A percentile compares a stretch with the other conserved stretches of the same genome.
Evolutionary conservation across 1,139 yeast species (phyloP).

Genomic region (Arxiozyma bovina): DNA sequence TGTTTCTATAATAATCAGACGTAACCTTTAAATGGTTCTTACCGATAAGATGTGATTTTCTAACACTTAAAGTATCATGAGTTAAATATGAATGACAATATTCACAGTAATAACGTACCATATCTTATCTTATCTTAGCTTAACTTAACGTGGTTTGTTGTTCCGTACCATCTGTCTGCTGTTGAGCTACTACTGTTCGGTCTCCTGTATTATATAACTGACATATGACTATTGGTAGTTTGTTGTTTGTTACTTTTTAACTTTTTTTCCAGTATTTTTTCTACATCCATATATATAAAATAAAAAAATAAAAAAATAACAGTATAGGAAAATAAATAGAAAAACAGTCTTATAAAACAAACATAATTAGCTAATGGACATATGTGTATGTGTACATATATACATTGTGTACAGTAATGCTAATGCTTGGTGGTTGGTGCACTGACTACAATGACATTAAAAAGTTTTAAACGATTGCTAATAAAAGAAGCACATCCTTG

Average conservation of each 20-base stretch:
- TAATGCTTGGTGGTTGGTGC: too few relatives aligned
- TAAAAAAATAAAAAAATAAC: too few relatives aligned
- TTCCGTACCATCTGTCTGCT: neutral
- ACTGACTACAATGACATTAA: too few relatives aligned
- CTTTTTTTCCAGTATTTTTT: too few relatives aligned
- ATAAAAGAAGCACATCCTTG: too few relatives aligned
- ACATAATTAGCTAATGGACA: too few relatives aligned
- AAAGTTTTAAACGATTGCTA: too few relatives aligned
- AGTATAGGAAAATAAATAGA: neutral
- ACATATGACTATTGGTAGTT: neutral
- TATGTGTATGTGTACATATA: too few relatives aligned
- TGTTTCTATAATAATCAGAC: constrained; percentile 54
- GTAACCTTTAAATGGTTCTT: constrained; percentile 68
- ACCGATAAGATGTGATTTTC: constrained; percentile 76
- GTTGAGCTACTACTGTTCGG: neutral
- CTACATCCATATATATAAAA: neutral
- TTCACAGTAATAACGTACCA: constrained; percentile 63
- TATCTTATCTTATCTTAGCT: constrained; percentile 8
- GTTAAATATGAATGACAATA: constrained; percentile 81
- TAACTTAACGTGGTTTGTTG: neutral
- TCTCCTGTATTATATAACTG: neutral
- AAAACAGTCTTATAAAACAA: neutral
- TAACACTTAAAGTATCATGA: constrained; percentile 80
- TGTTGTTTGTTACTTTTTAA: neutral
- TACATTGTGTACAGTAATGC: too few relatives aligned